Evolutionary conservation across 2,329 filamentous ascomycete genomes (phyloP), one percentile per base, ranked within the genome.

Genomic region (Monilinia vaccinii-corymbosi): DNA sequence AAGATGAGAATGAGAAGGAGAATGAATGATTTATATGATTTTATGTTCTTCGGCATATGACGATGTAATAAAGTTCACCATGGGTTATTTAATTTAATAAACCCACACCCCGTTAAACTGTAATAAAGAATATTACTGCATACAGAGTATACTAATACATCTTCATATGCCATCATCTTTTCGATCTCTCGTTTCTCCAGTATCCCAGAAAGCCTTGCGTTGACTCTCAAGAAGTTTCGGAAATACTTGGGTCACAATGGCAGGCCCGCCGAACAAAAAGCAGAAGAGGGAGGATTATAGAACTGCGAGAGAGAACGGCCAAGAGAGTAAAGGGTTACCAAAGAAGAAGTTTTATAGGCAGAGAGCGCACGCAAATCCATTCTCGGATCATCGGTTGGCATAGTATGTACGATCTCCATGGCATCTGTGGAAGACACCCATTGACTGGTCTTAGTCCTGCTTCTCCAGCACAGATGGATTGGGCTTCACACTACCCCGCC

Each of bases 331-430:
- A 34, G 68, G 71, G 68, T 76, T 97, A 69, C 94, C 94, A 11
- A 87, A 90, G 75, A 99, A 99, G 80, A 93, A 89, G 77, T 96
- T 94, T 77, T 99, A 96, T 74, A 85, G 94, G 60, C 94, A 99
- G 75, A 84, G 94, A 73, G 94, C 94, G 42, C 94, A 99, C 76
- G 94, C 94, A 64, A 99, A 99, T 77, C 92, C 93, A 8, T 99
- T 99, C 76, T 97, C 93, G 3, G 94, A 99, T 71, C 94, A 99
- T 77, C 79, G 83, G 61, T 79, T 99, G 72, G 80, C 81, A 69
- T 99, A 99, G 94, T 96, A 82, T 69, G 84, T 77, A 34, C 47
- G 42, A 21, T 34, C 36, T 9, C 23, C 21, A 32, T 42, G 55
- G 11, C 21, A 53, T 64, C 34, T 67, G 55, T 36, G 25, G 18